phyloP scores from a whole-genome alignment of 2,329 filamentous ascomycete genomes.

The Monosporascus sp. region DNA sequence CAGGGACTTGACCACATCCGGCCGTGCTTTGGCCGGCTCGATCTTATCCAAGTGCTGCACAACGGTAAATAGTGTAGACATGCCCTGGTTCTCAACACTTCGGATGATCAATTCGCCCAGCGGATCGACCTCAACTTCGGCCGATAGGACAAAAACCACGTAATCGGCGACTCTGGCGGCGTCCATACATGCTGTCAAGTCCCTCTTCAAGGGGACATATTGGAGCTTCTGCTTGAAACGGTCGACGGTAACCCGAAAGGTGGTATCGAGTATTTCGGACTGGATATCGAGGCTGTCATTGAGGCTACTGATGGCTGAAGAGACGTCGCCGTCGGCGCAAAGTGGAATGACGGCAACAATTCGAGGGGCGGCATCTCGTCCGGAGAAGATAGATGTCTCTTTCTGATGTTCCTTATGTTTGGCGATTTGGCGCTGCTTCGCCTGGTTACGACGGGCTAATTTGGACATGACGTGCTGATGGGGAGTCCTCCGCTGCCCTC shows the following conservation, averaged over 20 bases:
- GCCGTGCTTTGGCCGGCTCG: slow-evolving; percentile 72
- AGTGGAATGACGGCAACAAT: slow-evolving; percentile 86
- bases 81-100: slow-evolving; percentile 86
- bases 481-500: slow-evolving; percentile 74
- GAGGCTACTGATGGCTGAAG: slow-evolving; percentile 62
- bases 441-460: slow-evolving; percentile 89
- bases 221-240: slow-evolving; percentile 93
- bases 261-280: slow-evolving; percentile 54
- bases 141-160: slow-evolving; percentile 79
- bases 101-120: slow-evolving; percentile 81
- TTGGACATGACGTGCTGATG: slow-evolving; percentile 98
- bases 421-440: slow-evolving; percentile 78
- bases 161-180: slow-evolving; percentile 87
- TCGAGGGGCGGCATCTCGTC: slow-evolving; percentile 78
- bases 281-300: slow-evolving; percentile 79
- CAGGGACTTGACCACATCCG: slow-evolving; percentile 73
- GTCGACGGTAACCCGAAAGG: slow-evolving; percentile 67
- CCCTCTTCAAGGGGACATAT: slow-evolving; percentile 70
- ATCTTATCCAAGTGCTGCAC: slow-evolving; percentile 76
- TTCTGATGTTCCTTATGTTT: slow-evolving; percentile 82
- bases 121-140: slow-evolving; percentile 76
- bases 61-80: slow-evolving; percentile 85
- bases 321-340: slow-evolving; percentile 65
- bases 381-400: slow-evolving; percentile 76
- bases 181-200: slow-evolving; percentile 75